Conservation (phyloP, 768 basidiomycete genomes). For the Mycena vulgaris region DNA sequence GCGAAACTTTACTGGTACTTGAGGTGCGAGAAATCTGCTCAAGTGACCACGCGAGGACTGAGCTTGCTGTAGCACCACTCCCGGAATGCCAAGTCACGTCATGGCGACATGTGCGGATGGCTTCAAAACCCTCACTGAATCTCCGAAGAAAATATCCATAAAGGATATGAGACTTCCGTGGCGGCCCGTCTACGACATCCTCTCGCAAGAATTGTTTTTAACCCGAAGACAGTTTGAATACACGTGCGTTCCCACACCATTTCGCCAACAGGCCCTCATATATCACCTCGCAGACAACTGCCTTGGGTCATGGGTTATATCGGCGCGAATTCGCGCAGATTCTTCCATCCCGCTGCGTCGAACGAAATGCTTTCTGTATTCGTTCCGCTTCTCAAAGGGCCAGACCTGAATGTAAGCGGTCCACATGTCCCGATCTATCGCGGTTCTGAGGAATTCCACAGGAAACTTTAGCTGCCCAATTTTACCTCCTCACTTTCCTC, state of each 20-base stretch:
- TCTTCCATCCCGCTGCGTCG: slow-evolving; percentile 91
- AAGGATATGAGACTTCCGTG: slow-evolving; percentile 88
- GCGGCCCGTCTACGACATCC: slow-evolving; percentile 82
- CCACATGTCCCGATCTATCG: background rate
- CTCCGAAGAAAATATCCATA: slow-evolving; percentile 82
- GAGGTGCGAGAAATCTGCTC: slow-evolving; percentile 19
- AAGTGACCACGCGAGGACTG: background rate
- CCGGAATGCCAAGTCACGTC: slow-evolving; percentile 81
- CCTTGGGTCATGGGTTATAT: slow-evolving; percentile 85
- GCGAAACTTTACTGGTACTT: slow-evolving; percentile 87
- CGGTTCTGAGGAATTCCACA: slow-evolving; percentile 45
- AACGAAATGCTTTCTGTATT: slow-evolving; percentile 93
- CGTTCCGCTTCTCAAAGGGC: slow-evolving; percentile 84
- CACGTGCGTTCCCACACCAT: slow-evolving; percentile 62
- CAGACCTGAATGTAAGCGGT: slow-evolving; percentile 75
- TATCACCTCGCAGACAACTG: slow-evolving; percentile 65
- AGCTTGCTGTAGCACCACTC: slow-evolving; percentile 64
- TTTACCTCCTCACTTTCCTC: slow-evolving; percentile 88
- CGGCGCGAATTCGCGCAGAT: slow-evolving; percentile 77
- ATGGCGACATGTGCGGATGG: slow-evolving; percentile 78
- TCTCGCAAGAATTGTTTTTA: slow-evolving; percentile 84
- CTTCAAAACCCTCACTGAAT: slow-evolving; percentile 71
- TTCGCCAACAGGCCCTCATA: slow-evolving; percentile 12
- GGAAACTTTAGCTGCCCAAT: slow-evolving; percentile 86
- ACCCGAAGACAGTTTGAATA: slow-evolving; percentile 84